These are phyloP conservation scores for Exophiala xenobiotica DNA, from an alignment of 2,329 filamentous ascomycete genomes.

Conservation along the genomic window DNA sequence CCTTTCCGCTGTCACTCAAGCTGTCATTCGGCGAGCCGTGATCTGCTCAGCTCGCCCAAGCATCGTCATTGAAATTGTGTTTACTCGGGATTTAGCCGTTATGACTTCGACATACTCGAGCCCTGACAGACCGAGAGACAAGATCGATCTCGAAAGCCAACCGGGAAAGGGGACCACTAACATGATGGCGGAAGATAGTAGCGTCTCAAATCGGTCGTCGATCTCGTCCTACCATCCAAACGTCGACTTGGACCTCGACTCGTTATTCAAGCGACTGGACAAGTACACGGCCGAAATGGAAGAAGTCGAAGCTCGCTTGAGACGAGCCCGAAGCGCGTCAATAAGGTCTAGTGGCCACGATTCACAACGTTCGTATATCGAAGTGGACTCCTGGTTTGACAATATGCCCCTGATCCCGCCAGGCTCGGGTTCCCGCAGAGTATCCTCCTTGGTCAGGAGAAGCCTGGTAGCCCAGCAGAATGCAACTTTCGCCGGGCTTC, in stretches of 20 bases:
- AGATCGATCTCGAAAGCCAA: too few species aligned
- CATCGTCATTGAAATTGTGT: too few species aligned
- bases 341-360: constrained; percentile 1
- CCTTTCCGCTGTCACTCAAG: not conserved
- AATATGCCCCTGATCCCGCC: not conserved
- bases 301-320: constrained; percentile 17
- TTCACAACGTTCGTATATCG: constrained; percentile 13
- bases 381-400: not conserved
- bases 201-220: constrained; percentile 1
- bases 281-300: constrained; percentile 21
- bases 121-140: too few species aligned
- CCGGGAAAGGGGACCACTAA: too few species aligned
- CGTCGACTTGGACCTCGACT: constrained; percentile 20
- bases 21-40: not conserved
- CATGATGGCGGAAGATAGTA: not conserved
- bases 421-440: not conserved
- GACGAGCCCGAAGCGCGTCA: constrained; percentile 5
- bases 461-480: too few species aligned
- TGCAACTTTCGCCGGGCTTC: too few species aligned
- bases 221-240: constrained; percentile 2
- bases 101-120: constrained; percentile 9
- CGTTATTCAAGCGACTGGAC: constrained; percentile 20
- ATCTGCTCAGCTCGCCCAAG: not conserved
- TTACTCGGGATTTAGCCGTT: not conserved
- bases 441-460: not conserved